These are phyloP conservation scores for Brettanomyces sp. DNA, from an alignment of 805 yeast species.

Conservation along the genomic window DNA sequence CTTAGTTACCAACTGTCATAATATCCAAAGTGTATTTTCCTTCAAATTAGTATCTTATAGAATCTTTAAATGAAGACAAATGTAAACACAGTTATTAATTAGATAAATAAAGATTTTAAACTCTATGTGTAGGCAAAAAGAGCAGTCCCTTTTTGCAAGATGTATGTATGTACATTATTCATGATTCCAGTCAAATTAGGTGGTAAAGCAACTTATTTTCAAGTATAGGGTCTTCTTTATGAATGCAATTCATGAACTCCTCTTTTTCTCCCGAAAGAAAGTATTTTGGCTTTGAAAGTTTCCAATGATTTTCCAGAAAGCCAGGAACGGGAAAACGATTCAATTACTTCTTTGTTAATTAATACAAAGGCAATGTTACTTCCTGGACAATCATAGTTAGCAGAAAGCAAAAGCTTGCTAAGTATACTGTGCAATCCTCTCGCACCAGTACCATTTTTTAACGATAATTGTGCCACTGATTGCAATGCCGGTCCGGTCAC, in stretches of 20 bases:
- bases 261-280: constrained; percentile 8
- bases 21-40: too few species aligned
- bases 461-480: constrained; percentile 39
- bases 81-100: too few species aligned
- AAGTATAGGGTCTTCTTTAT: neutral
- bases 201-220: neutral
- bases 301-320: constrained; percentile 4
- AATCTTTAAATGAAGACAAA: too few species aligned
- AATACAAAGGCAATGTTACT: constrained; percentile 43
- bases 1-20: too few species aligned
- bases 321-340: constrained; percentile 15
- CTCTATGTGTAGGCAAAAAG: too few species aligned
- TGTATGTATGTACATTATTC: neutral
- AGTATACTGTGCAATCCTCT: constrained; percentile 48
- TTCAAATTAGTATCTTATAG: too few species aligned
- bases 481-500: constrained; percentile 39
- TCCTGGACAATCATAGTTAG: constrained; percentile 54
- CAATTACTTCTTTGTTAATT: constrained; percentile 35
- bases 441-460: constrained; percentile 51
- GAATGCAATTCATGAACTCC: neutral
- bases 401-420: constrained; percentile 40
- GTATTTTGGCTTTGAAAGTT: constrained; percentile 29
- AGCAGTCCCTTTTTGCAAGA: neutral
- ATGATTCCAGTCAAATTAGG: neutral
- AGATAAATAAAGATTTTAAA: too few species aligned